phyloP scores from a whole-genome alignment of 257 asterid genomes.

The Solanum paucissectum region DNA sequence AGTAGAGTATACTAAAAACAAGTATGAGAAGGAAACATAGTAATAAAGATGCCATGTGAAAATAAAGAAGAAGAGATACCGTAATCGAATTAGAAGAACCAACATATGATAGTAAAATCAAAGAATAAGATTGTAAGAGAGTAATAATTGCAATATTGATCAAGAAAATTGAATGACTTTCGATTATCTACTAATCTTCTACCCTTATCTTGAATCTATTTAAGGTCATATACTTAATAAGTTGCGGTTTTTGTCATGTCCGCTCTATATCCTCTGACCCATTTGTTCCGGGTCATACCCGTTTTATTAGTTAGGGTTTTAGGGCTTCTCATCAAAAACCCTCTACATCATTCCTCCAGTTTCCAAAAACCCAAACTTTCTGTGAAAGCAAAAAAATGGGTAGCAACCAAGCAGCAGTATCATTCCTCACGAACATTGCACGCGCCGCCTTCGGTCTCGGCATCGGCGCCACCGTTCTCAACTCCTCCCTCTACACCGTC shows the following conservation, averaged over 20 bases:
- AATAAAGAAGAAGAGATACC: not conserved
- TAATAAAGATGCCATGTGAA: not conserved
- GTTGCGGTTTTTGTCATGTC: not conserved
- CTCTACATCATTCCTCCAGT: not conserved
- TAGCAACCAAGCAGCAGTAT: constrained; percentile 48
- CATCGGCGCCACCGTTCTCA: constrained; percentile 42
- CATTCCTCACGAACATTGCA: constrained; percentile 53
- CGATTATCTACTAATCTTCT: not conserved
- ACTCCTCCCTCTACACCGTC: constrained; percentile 81
- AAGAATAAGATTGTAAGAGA: not conserved
- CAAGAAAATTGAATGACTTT: not conserved
- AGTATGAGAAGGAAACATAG: not conserved
- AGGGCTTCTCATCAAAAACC: not conserved
- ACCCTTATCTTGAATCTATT: not conserved
- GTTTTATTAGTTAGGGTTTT: not conserved
- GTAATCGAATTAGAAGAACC: not conserved
- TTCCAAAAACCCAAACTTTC: not conserved
- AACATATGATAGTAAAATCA: not conserved
- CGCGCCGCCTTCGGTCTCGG: constrained; percentile 76
- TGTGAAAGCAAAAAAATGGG: constrained; percentile 28
- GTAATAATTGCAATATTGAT: not conserved
- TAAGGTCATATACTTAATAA: not conserved
- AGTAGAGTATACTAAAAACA: not conserved
- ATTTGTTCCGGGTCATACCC: not conserved
- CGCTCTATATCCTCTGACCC: not conserved